Conservation (phyloP, 1,284 basidiomycete genomes). For the Moesziomyces parantarcticus region DNA sequence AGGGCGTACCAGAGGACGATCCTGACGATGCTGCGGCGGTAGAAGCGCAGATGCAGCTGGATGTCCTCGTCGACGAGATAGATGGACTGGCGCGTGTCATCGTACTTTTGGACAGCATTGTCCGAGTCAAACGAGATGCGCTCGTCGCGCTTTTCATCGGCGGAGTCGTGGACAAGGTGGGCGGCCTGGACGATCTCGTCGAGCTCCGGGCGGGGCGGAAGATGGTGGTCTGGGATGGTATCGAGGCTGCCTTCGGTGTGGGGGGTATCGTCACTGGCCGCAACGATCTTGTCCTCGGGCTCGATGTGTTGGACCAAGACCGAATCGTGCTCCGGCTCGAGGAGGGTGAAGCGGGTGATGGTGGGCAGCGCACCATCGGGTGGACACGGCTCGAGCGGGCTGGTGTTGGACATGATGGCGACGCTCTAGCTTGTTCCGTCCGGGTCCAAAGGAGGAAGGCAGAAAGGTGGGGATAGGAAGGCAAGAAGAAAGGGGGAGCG, state of each 20-base stretch:
- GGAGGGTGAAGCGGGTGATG: constrained; percentile 16
- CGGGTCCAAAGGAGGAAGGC: too few relatives aligned
- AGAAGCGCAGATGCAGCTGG: constrained; percentile 45
- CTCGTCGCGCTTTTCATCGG: constrained; percentile 16
- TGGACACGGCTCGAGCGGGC: constrained; percentile 35
- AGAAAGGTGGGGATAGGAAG: too few relatives aligned
- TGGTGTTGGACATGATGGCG: constrained; percentile 35
- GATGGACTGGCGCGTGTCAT: constrained; percentile 29
- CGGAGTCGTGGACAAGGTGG: not conserved
- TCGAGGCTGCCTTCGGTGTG: constrained; percentile 18
- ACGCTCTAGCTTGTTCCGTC: not conserved
- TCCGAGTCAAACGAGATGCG: constrained; percentile 20
- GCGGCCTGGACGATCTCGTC: constrained; percentile 14
- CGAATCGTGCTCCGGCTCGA: constrained; percentile 27
- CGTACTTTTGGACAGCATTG: not conserved
- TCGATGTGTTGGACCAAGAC: constrained; percentile 16
- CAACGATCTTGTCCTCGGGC: not conserved
- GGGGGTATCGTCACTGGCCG: not conserved
- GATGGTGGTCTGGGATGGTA: constrained; percentile 26
- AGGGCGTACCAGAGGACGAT: constrained; percentile 39
- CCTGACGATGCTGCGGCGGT: constrained; percentile 16
- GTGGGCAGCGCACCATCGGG: constrained; percentile 25
- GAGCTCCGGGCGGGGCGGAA: constrained; percentile 32
- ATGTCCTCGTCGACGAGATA: constrained; percentile 50
- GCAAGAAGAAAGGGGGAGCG: too few relatives aligned